phyloP scores from a whole-genome alignment of 176 grass and related monocot genomes.

The Puya raimondii region DNA sequence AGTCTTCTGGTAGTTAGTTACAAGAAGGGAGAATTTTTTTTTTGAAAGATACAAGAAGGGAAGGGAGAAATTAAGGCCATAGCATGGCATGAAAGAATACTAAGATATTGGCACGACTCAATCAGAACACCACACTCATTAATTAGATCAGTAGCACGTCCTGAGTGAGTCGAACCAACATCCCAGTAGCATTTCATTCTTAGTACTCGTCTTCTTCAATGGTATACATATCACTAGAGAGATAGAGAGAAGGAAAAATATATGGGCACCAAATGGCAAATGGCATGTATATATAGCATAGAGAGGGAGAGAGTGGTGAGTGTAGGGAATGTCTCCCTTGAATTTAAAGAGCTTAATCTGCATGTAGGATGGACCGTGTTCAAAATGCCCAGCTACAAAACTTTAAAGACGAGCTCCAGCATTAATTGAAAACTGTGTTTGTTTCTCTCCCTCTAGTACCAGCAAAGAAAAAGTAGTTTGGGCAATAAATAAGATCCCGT shows the following conservation, averaged over 20 bases:
- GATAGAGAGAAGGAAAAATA: not conserved
- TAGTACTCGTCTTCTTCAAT: not conserved
- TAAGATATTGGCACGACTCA: slow-evolving; percentile 35
- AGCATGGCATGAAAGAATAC: slow-evolving; percentile 18
- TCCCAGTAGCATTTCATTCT: slow-evolving; percentile 26
- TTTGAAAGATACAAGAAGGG: not conserved
- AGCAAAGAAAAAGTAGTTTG: too few species aligned
- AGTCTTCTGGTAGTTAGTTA: not conserved
- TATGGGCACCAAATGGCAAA: not conserved
- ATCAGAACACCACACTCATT: slow-evolving; percentile 2
- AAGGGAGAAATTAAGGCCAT: not conserved
- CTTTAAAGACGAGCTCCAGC: slow-evolving; percentile 18
- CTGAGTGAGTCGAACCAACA: slow-evolving; percentile 33
- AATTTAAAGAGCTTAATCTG: slow-evolving; percentile 13
- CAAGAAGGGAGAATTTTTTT: not conserved
- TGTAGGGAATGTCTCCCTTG: slow-evolving; percentile 1
- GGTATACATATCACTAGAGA: not conserved
- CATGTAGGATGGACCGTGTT: not conserved
- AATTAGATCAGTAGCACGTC: not conserved
- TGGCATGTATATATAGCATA: not conserved
- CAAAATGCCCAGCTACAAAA: slow-evolving; percentile 11
- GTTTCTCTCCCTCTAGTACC: not conserved
- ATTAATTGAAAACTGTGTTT: slow-evolving; percentile 10
- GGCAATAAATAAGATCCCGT: too few species aligned
- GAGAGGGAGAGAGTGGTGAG: not conserved